Base-by-base conservation (phyloP, 31 red algal genomes). In the Odonthalia washingtoniensis region DNA sequence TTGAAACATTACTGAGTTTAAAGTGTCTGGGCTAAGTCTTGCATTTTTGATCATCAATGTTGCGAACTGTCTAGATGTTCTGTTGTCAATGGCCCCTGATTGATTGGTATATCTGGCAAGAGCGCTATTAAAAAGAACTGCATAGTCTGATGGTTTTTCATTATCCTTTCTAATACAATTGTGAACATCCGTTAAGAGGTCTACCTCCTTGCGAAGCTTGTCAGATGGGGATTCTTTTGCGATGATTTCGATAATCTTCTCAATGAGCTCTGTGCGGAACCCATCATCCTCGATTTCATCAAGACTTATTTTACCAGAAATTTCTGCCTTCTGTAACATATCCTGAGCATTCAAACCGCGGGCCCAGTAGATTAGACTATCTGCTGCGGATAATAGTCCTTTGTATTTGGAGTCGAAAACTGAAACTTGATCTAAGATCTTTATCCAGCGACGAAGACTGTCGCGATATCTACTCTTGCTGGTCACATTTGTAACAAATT, bases 161-260 rank as follows among this genome's bases (percentile, higher is more conserved):
- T 83, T 40, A 33, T 65, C 26, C 40, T 12, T 65, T 38, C 60
- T 27, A 26, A 83, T 49, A 40, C 80, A 83, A 26, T 24, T 66
- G 33, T 83, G 36, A 33, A 83, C 4, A 40, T 83, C 63, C 57
- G 80, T 69, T 2, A 83, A 40, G 34, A 83, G 80, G 36, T 83
- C 80, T 24, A 83, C 26, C 44, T 69, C 61, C 16, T 32, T 14
- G 17, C 30, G 16, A 14, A 72, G 18, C n/a, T 21, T 72, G 12
- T 72, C 67, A 14, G 67, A 30, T 30, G 67, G 67, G 17, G 12
- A 27, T 21, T 72, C 17, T 32, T 72, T 72, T 12, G 67, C 67
- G 12, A 72, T 72, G 31, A 72, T 72, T 33, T 16, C 14, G 32
- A 72, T 72, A 32, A 72, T 32, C 18, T 32, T 30, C 17, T 21